Evolutionary conservation across 2,329 filamentous ascomycete species (phyloP).

Genomic region (Fusarium sp.): DNA sequence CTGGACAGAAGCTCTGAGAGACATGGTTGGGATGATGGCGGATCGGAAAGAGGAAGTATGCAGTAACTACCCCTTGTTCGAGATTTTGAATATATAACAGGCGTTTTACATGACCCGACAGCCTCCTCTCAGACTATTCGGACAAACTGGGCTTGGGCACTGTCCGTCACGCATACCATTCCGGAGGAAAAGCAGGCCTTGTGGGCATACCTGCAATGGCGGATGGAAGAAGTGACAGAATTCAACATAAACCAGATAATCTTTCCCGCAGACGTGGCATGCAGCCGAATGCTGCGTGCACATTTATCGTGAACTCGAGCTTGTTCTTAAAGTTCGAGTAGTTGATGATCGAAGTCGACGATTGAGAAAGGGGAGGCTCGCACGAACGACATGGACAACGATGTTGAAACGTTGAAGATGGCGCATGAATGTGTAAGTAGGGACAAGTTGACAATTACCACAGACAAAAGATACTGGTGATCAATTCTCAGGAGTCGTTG

Average conservation of each 20-base stretch:
- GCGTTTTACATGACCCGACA: constrained; percentile 62
- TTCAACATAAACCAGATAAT: constrained; percentile 67
- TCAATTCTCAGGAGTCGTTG: constrained; percentile 1
- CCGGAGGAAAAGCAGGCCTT: constrained; percentile 52
- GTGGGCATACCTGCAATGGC: constrained; percentile 59
- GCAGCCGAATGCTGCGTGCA: constrained; percentile 66
- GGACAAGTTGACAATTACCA: constrained; percentile 8
- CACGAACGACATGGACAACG: constrained; percentile 40
- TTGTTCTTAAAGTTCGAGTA: constrained; percentile 32
- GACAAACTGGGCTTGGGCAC: constrained; percentile 69
- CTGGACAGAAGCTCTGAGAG: constrained; percentile 63
- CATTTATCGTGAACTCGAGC: constrained; percentile 60
- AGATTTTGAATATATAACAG: constrained; percentile 10
- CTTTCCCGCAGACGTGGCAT: constrained; percentile 69
- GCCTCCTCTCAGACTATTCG: constrained; percentile 66
- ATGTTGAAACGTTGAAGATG: constrained; percentile 5
- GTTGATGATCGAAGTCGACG: constrained; percentile 20
- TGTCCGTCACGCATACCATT: constrained; percentile 63
- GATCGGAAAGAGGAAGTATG: constrained; percentile 9
- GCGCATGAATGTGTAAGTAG: constrained; percentile 1
- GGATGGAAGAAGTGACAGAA: constrained; percentile 65
- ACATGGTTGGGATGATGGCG: not conserved
- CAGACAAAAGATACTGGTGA: constrained; percentile 3
- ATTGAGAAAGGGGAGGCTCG: constrained; percentile 28
- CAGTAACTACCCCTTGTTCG: constrained; percentile 11